phyloP scores from a whole-genome alignment of 257 asterid genomes.

The Solanum paucissectum region DNA sequence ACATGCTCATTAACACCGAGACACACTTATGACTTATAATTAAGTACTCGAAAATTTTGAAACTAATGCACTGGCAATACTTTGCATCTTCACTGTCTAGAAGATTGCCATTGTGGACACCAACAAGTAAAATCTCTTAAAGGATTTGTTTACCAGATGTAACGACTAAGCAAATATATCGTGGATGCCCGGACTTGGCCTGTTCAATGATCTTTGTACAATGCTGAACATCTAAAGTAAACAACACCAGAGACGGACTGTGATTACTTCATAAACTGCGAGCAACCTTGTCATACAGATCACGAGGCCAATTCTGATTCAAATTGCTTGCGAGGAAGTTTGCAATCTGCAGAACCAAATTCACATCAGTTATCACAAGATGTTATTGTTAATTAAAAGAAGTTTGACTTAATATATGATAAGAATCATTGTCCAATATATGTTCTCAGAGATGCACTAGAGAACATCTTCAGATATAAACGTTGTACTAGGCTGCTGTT shows the following conservation, averaged over 20 bases:
- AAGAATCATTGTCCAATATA: not conserved
- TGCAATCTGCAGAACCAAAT: constrained; percentile 53
- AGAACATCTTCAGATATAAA: not conserved
- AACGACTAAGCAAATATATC: not conserved
- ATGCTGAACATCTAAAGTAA: not conserved
- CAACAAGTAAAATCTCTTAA: not conserved
- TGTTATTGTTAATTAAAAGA: not conserved
- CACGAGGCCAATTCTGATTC: constrained; percentile 89
- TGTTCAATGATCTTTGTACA: not conserved
- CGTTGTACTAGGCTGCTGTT: not conserved
- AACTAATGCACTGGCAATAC: not conserved
- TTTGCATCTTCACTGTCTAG: not conserved
- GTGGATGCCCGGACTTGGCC: not conserved
- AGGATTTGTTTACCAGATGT: not conserved
- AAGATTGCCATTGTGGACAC: not conserved
- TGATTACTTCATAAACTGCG: constrained; percentile 46
- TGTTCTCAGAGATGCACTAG: not conserved
- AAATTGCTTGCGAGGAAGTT: constrained; percentile 82
- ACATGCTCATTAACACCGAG: not conserved
- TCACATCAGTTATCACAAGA: not conserved
- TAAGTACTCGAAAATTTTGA: not conserved
- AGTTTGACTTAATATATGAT: not conserved
- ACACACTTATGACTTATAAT: not conserved
- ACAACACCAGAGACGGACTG: not conserved
- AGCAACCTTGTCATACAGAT: constrained; percentile 80